A percentile compares a stretch with the other conserved stretches of the same genome.
Conservation (phyloP, 2,329 filamentous ascomycete species). For the Alternaria longipes region DNA sequence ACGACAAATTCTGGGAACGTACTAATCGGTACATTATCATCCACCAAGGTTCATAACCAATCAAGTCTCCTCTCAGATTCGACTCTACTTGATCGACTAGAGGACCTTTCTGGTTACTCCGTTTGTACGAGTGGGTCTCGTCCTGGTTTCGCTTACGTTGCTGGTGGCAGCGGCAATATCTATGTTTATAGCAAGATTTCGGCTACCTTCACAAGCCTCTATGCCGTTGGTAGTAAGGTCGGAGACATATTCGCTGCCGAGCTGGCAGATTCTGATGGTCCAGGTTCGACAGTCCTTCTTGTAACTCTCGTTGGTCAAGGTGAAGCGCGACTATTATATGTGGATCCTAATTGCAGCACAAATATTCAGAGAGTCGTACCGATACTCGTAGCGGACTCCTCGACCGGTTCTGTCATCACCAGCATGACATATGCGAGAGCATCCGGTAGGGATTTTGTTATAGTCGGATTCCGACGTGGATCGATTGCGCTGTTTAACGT, state of each 20-base stretch:
- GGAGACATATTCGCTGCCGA: slow-evolving; percentile 50
- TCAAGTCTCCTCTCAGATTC: slow-evolving; percentile 26
- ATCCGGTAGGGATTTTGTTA: slow-evolving; percentile 42
- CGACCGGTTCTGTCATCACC: slow-evolving; percentile 61
- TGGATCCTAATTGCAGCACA: slow-evolving; percentile 15
- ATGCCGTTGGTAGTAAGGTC: slow-evolving; percentile 50
- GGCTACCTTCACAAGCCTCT: slow-evolving; percentile 34
- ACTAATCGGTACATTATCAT: slow-evolving; percentile 51
- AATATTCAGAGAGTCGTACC: slow-evolving; percentile 11
- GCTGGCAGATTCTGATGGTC: background rate
- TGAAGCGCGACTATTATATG: slow-evolving; percentile 44
- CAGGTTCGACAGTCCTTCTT: slow-evolving; percentile 43
- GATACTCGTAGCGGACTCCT: slow-evolving; percentile 36
- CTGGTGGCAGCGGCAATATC: slow-evolving; percentile 56
- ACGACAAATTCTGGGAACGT: slow-evolving; percentile 68
- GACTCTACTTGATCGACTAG: slow-evolving; percentile 40
- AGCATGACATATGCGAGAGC: slow-evolving; percentile 54
- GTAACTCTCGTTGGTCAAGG: slow-evolving; percentile 51
- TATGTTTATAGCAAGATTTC: slow-evolving; percentile 47
- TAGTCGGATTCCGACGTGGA: slow-evolving; percentile 67
- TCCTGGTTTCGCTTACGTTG: slow-evolving; percentile 55
- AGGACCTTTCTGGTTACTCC: slow-evolving; percentile 60
- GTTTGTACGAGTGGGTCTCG: slow-evolving; percentile 53
- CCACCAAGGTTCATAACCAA: background rate
- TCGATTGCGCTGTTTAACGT: slow-evolving; percentile 60